Conservation (phyloP, 305 asterid species). For the Stenogyne calaminthoides region DNA sequence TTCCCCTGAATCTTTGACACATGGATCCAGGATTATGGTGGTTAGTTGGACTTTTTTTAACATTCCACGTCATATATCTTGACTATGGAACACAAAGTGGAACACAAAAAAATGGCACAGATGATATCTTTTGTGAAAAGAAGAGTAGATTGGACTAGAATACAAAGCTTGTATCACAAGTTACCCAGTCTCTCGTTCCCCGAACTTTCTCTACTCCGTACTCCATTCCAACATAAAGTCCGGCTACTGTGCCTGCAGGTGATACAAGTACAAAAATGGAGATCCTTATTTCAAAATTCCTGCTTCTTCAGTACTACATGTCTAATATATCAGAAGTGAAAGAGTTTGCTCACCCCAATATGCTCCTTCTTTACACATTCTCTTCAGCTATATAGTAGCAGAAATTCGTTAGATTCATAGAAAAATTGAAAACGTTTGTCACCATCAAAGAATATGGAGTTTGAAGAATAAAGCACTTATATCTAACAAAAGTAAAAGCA, state of each 20-base stretch:
- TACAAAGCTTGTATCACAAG: not conserved
- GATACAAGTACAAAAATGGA: constrained; percentile 1
- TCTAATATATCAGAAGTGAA: not conserved
- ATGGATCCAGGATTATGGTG: not conserved
- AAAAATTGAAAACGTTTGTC: not conserved
- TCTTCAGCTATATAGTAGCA: constrained; percentile 65
- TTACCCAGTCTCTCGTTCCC: constrained; percentile 83
- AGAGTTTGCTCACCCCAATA: constrained; percentile 68
- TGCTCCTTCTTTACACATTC: constrained; percentile 83
- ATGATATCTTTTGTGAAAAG: too few species aligned
- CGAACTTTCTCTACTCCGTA: constrained; percentile 64
- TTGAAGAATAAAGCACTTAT: not conserved
- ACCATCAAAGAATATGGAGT: not conserved
- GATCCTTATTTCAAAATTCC: not conserved
- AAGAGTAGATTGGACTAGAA: not conserved
- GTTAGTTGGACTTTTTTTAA: not conserved
- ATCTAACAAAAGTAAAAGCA: not conserved
- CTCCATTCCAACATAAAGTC: constrained; percentile 72
- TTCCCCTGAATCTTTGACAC: not conserved
- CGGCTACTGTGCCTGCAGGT: constrained; percentile 72
- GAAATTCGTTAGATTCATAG: constrained; percentile 22
- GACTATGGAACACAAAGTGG: not conserved
- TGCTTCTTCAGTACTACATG: not conserved
- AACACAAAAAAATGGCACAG: too few species aligned
- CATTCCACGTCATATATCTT: not conserved